Base-by-base conservation (phyloP, 2,329 filamentous ascomycete species). In the Delphinella strobiligena region DNA sequence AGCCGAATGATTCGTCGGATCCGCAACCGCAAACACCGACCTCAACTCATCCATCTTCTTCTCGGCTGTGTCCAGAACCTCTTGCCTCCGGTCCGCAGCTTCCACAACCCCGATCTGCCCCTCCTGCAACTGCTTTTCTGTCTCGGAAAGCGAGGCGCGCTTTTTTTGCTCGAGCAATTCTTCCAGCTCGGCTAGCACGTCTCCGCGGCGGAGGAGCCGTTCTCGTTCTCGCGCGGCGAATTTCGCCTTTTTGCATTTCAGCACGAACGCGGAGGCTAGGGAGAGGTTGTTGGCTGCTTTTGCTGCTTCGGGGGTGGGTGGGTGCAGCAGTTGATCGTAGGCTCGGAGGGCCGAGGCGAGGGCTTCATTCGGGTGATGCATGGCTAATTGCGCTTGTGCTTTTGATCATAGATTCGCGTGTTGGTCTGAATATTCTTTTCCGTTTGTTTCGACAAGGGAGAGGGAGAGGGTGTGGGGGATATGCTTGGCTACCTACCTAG, bases 211-310 rank as follows among this genome's bases (percentile, higher is more conserved):
- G 11, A 75, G 67, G 17, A 68, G 52, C 1, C 82, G 68, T 27
- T 68, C 65, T 40, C 67, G 68, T 58, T 96, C 89, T 47, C 68
- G 67, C 9, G 75, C 71, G 27, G 89, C 82, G 85, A 91, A 96
- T 30, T 83, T 76, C 47, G 80, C 79, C 60, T 89, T 89, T 61
- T 93, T 93, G 53, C 84, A 86, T 42, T 71, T 70, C 16, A 94
- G 66, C 0, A 95, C 83, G 12, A 82, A 73, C 12, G 69, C 67
- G 0, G 82, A 87, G 33, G 94, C 58, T 1, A 56, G 53, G 17
- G 54, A 52, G 1, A 61, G 45, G 27, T 58, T 55, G 14, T 50
- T 50, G 4, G 44, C 37, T 1, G 51, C 48, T 4, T 53, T 54
- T 14, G 53, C 54, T 22, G 54, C 75, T 16, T 78, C 73, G 16